These are phyloP conservation scores for Mycena metata DNA, from an alignment of 768 basidiomycete species.

Conservation along the genomic window DNA sequence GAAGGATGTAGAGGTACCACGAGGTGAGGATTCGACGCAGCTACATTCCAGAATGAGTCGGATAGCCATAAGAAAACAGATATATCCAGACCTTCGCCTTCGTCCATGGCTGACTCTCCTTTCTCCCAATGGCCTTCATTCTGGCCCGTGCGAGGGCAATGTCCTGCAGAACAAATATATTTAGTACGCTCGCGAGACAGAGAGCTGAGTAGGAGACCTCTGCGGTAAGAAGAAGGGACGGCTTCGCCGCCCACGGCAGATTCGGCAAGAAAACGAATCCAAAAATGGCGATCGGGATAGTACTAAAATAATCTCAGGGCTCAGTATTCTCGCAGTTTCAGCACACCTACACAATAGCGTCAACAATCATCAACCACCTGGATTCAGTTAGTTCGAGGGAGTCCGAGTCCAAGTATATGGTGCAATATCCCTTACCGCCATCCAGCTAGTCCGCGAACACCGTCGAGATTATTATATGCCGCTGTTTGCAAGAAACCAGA, in stretches of 20 bases:
- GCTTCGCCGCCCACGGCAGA: conserved; percentile 35
- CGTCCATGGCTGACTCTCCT: conserved; percentile 35
- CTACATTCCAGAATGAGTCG: background rate
- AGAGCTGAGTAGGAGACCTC: conserved; percentile 1
- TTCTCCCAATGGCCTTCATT: conserved; percentile 37
- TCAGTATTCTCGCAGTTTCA: background rate
- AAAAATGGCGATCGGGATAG: conserved; percentile 36
- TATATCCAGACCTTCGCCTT: conserved; percentile 19
- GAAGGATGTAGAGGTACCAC: conserved; percentile 38
- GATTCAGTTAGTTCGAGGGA: background rate
- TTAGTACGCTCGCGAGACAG: background rate
- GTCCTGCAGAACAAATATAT: conserved; percentile 6
- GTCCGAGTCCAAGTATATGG: too few relatives aligned
- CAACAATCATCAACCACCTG: conserved; percentile 39
- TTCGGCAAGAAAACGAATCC: conserved; percentile 37
- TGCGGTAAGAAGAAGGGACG: conserved; percentile 19
- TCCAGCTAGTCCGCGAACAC: conserved; percentile 32
- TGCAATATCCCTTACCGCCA: conserved; percentile 27
- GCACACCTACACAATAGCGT: conserved; percentile 34
- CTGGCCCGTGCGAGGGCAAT: conserved; percentile 35
- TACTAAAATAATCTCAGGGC: conserved; percentile 18
- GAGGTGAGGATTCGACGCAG: conserved; percentile 30
- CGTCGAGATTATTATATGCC: conserved; percentile 37
- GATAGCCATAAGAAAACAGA: background rate
- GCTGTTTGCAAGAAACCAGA: conserved; percentile 40